Evolutionary conservation across 164 flowering plant genomes (phyloP).

Genomic region (Vitis cinerea): DNA sequence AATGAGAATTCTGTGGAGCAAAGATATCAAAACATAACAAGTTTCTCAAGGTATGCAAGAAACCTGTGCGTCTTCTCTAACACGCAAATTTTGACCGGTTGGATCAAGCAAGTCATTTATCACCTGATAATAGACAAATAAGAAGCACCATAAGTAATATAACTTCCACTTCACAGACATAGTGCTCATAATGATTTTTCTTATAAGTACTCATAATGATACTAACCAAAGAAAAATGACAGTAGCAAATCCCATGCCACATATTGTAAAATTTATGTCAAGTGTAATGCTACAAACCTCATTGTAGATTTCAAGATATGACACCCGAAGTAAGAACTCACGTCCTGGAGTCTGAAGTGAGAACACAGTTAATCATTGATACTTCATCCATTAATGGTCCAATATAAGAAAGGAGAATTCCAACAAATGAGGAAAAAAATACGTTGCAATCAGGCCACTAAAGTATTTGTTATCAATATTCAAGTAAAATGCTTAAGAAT

Average conservation of each 20-base stretch:
- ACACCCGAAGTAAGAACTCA: conserved; percentile 90
- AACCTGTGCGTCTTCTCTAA: conserved; percentile 99
- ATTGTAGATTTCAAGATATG: conserved; percentile 97
- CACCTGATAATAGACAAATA: conserved; percentile 49
- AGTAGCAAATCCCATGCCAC: not conserved
- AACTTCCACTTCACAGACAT: not conserved
- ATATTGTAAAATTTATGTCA: not conserved
- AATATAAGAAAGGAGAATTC: too few relatives aligned
- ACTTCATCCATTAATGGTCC: not conserved
- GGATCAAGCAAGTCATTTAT: conserved; percentile 99
- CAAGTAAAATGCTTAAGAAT: too few relatives aligned
- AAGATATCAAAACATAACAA: not conserved
- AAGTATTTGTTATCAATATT: too few relatives aligned
- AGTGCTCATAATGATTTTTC: too few relatives aligned
- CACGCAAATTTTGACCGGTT: conserved; percentile 96
- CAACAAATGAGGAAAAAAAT: too few relatives aligned
- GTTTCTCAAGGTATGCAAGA: conserved; percentile 6
- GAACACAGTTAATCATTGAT: not conserved
- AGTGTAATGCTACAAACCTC: conserved; percentile 57
- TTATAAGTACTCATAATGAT: not conserved
- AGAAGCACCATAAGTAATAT: conserved; percentile 1
- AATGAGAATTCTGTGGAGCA: not conserved
- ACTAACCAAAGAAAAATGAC: not conserved
- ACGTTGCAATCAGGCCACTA: too few relatives aligned
- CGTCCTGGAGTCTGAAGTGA: conserved; percentile 91